Evolutionary conservation across 2,329 filamentous ascomycete species (phyloP), one percentile per base, ranked within the genome.

Genomic region (Alternaria brassicae): DNA sequence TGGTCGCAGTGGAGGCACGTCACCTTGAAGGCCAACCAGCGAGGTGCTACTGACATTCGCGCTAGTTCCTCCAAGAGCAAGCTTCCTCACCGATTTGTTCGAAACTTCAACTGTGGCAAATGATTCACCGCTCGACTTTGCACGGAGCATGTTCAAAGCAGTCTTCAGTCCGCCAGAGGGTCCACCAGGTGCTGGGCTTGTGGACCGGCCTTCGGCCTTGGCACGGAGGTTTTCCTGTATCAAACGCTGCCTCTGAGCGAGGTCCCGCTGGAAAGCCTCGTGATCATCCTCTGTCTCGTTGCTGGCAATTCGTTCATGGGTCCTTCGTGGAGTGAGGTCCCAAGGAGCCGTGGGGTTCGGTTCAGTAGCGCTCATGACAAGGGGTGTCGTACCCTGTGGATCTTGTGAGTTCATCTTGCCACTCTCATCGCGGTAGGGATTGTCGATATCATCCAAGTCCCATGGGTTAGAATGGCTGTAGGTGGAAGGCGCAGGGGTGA

Each of bases 191-290:
- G 72, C 72, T 27, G 77, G 77, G 52, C 75, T 79, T 7, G 75
- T 76, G 4, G 78, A 79, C 9, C 78, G 72, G 37, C 74, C 81
- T 45, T 91, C 72, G 0, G 86, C 87, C 63, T 88, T 89, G 0
- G 86, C 89, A 7, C 87, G 90, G 42, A 93, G 80, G 65, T 87
- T 89, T 75, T 93, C 90, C 51, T 91, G 88, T 7, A 93, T 89
- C 1, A 89, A 85, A 28, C 86, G 86, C 54, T 90, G 87, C 15
- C 90, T 86, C 63, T 88, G 85, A 2, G 89, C 90, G 37, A 93
- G 83, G 69, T 92, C 89, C 52, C 84, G 87, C 17, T 89, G 88
- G 71, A 93, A 93, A 27, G 91, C 90, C 52, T 91, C 87, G 4
- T 85, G 83, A 52, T 89, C 87, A 27, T 82, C 80, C 44, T 83